Conservation (phyloP, 2,329 filamentous ascomycete genomes). For the Penicillium sp. region DNA sequence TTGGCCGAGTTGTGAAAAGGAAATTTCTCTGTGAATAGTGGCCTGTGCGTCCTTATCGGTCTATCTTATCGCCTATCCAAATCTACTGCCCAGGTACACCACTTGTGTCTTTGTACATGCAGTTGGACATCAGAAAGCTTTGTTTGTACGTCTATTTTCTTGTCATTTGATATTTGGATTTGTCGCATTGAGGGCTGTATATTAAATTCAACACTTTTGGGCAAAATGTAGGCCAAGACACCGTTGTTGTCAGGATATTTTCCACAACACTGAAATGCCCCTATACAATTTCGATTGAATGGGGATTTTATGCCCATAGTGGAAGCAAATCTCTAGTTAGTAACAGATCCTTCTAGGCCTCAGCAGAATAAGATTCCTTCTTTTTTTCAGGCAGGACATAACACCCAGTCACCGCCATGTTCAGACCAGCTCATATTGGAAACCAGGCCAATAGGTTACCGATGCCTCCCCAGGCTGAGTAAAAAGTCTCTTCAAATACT, state of each 20-base stretch:
- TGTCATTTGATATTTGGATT: neutral
- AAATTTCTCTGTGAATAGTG: slow-evolving; percentile 30
- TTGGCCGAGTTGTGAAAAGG: slow-evolving; percentile 13
- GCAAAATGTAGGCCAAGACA: neutral
- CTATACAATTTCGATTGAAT: neutral
- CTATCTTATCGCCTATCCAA: slow-evolving; percentile 36
- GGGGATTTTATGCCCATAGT: neutral
- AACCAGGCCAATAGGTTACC: neutral
- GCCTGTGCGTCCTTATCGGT: slow-evolving; percentile 39
- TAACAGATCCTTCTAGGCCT: too few relatives aligned
- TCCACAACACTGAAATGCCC: neutral
- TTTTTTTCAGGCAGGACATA: neutral
- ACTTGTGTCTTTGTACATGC: neutral
- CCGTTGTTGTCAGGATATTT: neutral
- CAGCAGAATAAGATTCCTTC: neutral
- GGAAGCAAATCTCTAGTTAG: neutral
- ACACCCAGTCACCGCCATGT: neutral
- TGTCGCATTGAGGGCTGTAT: accelerated
- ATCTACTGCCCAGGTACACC: neutral
- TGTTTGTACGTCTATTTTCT: neutral
- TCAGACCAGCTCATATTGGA: neutral
- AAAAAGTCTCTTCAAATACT: neutral
- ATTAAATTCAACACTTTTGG: too few relatives aligned
- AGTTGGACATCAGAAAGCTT: neutral
- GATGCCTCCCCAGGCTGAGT: neutral